Evolutionary conservation across 768 basidiomycete genomes (phyloP).

Genomic region (Rhodotorula taiwanensis): DNA sequence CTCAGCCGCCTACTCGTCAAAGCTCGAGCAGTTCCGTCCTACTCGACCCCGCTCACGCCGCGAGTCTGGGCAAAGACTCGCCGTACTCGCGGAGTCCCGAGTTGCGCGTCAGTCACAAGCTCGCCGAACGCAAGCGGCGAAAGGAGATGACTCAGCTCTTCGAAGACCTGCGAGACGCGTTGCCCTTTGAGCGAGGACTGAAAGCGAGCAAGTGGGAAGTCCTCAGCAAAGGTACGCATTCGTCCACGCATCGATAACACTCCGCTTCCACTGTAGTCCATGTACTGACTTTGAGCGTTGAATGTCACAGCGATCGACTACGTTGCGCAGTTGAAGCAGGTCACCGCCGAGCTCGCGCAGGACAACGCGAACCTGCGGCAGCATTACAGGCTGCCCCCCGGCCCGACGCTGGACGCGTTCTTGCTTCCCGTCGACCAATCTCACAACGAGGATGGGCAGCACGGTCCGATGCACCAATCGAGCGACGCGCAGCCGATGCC

Average conservation of each 20-base stretch:
- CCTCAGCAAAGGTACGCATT: conserved; percentile 73
- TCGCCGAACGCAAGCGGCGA: conserved; percentile 90
- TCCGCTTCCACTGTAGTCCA: too few relatives aligned
- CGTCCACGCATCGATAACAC: too few relatives aligned
- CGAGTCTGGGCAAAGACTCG: conserved; percentile 41
- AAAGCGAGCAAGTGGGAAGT: conserved; percentile 99
- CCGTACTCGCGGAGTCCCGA: conserved; percentile 96
- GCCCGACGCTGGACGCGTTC: neutral
- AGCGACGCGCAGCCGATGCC: too few relatives aligned
- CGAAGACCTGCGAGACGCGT: conserved; percentile 85
- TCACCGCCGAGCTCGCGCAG: conserved; percentile 15
- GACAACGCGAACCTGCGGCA: conserved; percentile 29
- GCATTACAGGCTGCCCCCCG: conserved; percentile 13
- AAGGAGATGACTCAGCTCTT: conserved; percentile 99
- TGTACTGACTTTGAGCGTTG: neutral
- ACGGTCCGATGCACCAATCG: too few relatives aligned
- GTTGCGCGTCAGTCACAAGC: conserved; percentile 87
- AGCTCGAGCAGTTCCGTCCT: too few relatives aligned
- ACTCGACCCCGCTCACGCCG: conserved; percentile 21
- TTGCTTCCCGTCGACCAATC: too few relatives aligned
- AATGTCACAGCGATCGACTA: conserved; percentile 36
- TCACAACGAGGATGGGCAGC: too few relatives aligned
- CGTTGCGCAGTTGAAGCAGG: conserved; percentile 28
- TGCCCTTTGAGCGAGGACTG: conserved; percentile 84
- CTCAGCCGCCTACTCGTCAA: too few relatives aligned